Base-by-base conservation (phyloP, 23 red algal species). In the Pyropia haitanensis region DNA sequence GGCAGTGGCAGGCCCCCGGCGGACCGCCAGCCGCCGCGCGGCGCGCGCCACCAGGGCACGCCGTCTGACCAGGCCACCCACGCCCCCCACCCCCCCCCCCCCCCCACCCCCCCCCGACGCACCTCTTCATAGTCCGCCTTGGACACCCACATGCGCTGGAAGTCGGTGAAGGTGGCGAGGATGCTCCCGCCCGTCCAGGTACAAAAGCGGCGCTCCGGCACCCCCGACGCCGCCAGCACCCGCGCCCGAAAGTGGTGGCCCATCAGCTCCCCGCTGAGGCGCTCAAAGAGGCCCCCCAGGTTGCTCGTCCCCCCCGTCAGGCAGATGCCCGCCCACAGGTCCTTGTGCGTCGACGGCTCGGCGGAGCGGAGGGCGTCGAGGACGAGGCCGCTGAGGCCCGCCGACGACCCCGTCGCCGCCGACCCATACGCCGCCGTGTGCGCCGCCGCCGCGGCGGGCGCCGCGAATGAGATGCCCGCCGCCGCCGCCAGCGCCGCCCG, bases 161-260 rank as follows among this genome's bases (percentile, higher is more conserved):
- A 91, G 59, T 98, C 94, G n/a, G 70, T 61, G 61, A 98, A 98
- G 14, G 94, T 98, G 21, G 85, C 94, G 0, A 98, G 63, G 34
- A 98, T 98, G 23, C 81, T 88, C 51, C 78, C 94, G 5, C 94
- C 94, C 17, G 90, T 95, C 90, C 90, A 95, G 19, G 90, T 75
- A 23, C 76, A 87, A 24, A 88, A 95, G 28, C 80, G 78, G 3
- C 90, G 73, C 70, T 95, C 90, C 46, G 57, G 53, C 24, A 49
- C 72, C 26, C 81, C 81, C n/a, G 80, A 72, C 2, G 90, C 90
- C 1, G 90, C 90, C 27, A 87, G 72, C 33, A 95, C 76, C 0
- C 76, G 76, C 29, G 83, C 78, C 27, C 80, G 77, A 55, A 79
- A 75, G 51, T 85, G 74, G 21, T 54, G 72, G 29, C 75, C 60